phyloP scores from a whole-genome alignment of 1,139 yeast species.

The Sugiyamaella pinicola region DNA sequence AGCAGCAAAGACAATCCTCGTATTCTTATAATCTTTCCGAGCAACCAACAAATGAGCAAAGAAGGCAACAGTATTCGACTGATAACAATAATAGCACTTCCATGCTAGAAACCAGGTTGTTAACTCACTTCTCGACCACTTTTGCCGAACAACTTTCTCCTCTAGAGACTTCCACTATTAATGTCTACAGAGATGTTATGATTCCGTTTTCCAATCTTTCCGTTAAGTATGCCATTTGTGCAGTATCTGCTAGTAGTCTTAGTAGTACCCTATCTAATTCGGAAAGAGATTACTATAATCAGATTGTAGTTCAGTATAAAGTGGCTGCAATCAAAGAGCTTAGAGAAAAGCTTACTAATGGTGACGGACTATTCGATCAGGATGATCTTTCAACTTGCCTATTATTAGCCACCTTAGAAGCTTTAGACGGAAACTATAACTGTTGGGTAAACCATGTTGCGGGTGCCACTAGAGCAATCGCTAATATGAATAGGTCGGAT shows the following conservation, averaged over 20 bases:
- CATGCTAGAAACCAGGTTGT: constrained; percentile 10
- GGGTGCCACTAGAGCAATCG: constrained; percentile 28
- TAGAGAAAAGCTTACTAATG: constrained; percentile 20
- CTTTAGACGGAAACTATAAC: constrained; percentile 25
- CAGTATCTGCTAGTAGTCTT: constrained; percentile 28
- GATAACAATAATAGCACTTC: background rate
- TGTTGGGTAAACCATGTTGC: constrained; percentile 29
- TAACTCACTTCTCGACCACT: constrained; percentile 25
- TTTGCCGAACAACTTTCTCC: constrained; percentile 26
- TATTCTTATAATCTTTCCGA: constrained; percentile 3
- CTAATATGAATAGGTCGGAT: constrained; percentile 13
- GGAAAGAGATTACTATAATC: constrained; percentile 16
- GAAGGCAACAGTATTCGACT: background rate
- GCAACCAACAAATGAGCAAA: background rate
- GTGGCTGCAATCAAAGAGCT: constrained; percentile 28
- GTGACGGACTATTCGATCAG: constrained; percentile 21
- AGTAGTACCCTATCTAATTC: constrained; percentile 19
- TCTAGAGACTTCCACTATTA: constrained; percentile 23
- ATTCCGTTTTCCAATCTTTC: constrained; percentile 20
- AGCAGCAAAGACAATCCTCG: constrained; percentile 1
- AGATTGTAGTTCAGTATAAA: constrained; percentile 27
- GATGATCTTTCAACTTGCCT: constrained; percentile 27
- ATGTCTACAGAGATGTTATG: constrained; percentile 23
- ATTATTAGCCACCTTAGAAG: constrained; percentile 29
- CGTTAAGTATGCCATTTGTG: constrained; percentile 29